Evolutionary conservation across 192 early-diverging fungal species (phyloP).

Genomic region (Backusella mclennaniae): DNA sequence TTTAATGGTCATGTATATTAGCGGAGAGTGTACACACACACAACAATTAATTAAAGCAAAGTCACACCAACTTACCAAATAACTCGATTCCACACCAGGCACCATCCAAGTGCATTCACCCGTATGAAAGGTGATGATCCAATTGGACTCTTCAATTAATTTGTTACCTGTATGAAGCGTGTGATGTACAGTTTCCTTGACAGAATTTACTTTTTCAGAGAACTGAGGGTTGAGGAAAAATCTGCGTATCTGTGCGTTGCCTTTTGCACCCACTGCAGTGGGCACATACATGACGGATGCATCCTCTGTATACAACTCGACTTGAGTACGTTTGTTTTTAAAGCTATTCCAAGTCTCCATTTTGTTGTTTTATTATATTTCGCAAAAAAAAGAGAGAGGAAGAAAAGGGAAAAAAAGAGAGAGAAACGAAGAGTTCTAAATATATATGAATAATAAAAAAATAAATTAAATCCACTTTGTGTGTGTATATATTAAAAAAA

Average conservation of each 20-base stretch:
- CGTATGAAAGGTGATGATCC: conserved; percentile 26
- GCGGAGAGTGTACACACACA: background rate
- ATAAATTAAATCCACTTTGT: background rate
- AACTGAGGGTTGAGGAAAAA: conserved; percentile 33
- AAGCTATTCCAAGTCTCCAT: conserved; percentile 19
- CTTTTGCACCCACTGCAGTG: conserved; percentile 35
- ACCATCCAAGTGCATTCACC: conserved; percentile 30
- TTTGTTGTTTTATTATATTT: background rate
- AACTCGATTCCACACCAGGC: conserved; percentile 16
- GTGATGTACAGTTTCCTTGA: conserved; percentile 31
- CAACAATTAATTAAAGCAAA: background rate
- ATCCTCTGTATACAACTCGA: conserved; percentile 31
- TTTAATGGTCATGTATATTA: background rate
- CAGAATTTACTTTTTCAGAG: conserved; percentile 10
- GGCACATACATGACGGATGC: conserved; percentile 44
- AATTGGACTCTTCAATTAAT: conserved; percentile 35
- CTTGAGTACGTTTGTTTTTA: conserved; percentile 17
- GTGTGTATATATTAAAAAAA: background rate
- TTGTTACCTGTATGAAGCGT: conserved; percentile 14
- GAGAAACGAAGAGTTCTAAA: background rate
- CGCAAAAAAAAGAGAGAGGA: background rate
- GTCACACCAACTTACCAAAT: conserved; percentile 19
- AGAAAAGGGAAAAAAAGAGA: background rate
- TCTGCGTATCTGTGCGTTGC: conserved; percentile 23
- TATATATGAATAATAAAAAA: background rate